Conservation (phyloP, 2,329 filamentous ascomycete species). For the Colletotrichum eleusines region DNA sequence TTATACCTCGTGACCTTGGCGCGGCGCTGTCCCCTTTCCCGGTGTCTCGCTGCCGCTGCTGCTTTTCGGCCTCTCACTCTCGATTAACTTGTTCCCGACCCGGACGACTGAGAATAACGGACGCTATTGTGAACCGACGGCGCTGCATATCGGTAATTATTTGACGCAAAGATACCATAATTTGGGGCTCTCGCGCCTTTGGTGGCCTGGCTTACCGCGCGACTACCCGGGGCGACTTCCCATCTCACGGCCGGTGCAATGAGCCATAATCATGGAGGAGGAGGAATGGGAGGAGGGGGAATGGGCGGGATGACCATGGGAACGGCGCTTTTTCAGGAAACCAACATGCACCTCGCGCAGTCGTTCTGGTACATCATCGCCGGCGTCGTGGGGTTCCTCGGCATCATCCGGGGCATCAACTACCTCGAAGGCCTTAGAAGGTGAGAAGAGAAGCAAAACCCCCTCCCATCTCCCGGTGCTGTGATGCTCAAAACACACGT, state of each 20-base stretch:
- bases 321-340: slow-evolving; percentile 55
- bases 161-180: not conserved
- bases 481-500: slow-evolving; percentile 20
- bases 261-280: slow-evolving; percentile 43
- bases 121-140: not conserved
- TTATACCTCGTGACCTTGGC: slow-evolving; percentile 11
- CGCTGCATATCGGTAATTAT: not conserved
- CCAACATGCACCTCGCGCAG: slow-evolving; percentile 64
- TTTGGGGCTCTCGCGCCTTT: not conserved
- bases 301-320: slow-evolving; percentile 45
- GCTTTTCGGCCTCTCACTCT: not conserved
- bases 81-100: not conserved
- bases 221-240: not conserved
- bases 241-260: slow-evolving; percentile 14
- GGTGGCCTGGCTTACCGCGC: not conserved
- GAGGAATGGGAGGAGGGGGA: not conserved
- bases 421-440: slow-evolving; percentile 55
- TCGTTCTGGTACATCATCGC: slow-evolving; percentile 72
- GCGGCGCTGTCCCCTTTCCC: not conserved
- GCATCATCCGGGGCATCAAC: slow-evolving; percentile 58
- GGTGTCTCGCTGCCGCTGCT: not conserved
- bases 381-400: slow-evolving; percentile 58
- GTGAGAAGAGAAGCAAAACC: slow-evolving; percentile 49
- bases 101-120: not conserved
- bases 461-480: not conserved